Conservation (phyloP, 2,329 filamentous ascomycete species). For the Chaetomium strumarium region DNA sequence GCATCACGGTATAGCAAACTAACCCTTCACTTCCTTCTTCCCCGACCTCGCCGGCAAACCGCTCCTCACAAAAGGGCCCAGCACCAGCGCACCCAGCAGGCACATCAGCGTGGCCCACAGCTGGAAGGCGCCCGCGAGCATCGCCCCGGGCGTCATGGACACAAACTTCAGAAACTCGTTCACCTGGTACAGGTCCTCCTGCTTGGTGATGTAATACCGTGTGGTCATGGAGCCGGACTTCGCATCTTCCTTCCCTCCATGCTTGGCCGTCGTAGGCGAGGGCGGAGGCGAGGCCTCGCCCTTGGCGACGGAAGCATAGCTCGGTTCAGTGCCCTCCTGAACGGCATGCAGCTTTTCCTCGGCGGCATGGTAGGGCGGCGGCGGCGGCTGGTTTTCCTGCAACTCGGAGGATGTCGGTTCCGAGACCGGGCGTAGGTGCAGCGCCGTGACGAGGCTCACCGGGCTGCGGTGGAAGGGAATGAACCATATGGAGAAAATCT, state of each 20-base stretch:
- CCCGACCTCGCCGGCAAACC: not conserved
- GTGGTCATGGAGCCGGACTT: conserved; percentile 15
- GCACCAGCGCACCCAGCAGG: conserved; percentile 46
- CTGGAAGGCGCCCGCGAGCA: conserved; percentile 38
- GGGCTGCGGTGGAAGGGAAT: conserved; percentile 67
- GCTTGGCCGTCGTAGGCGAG: not conserved
- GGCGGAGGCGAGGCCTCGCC: not conserved
- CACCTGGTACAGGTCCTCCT: conserved; percentile 78
- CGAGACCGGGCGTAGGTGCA: conserved; percentile 48
- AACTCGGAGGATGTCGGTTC: conserved; percentile 4
- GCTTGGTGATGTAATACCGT: conserved; percentile 66
- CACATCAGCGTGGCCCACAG: conserved; percentile 61
- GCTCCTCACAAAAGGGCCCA: conserved; percentile 15
- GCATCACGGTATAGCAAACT: not conserved
- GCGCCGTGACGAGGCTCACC: conserved; percentile 62
- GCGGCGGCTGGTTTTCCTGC: conserved; percentile 20
- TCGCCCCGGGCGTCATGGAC: conserved; percentile 50
- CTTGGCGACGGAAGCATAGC: conserved; percentile 16
- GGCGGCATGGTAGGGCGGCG: conserved; percentile 11
- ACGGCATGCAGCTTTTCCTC: conserved; percentile 11
- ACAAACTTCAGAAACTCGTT: conserved; percentile 72
- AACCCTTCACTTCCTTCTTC: not conserved
- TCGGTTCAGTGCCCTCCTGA: conserved; percentile 16
- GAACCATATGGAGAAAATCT: conserved; percentile 72
- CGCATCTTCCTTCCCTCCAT: not conserved